phyloP scores from a whole-genome alignment of 805 yeast genomes.

The Myxozyma melibiosi region DNA sequence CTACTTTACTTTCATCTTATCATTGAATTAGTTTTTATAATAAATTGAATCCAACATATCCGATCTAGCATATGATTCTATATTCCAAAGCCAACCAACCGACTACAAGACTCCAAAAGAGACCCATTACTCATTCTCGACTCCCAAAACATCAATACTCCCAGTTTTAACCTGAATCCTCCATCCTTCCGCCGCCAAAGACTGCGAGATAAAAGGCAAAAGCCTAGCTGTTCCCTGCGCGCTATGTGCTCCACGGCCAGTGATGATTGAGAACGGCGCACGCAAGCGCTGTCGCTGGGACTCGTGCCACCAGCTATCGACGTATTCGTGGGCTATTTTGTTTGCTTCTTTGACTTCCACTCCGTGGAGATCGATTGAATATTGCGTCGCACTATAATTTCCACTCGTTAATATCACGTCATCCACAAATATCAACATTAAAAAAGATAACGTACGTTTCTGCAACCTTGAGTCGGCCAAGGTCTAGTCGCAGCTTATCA shows the following conservation, averaged over 20 bases:
- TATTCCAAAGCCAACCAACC: not conserved
- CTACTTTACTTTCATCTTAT: not conserved
- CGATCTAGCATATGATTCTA: not conserved
- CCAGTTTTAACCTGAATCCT: slow-evolving; percentile 15
- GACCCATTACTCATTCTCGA: not conserved
- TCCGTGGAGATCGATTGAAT: slow-evolving; percentile 23
- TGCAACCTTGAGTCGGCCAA: slow-evolving; percentile 3
- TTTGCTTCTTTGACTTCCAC: slow-evolving; percentile 15
- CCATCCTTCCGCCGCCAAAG: slow-evolving; percentile 23
- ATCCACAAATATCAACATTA: not conserved
- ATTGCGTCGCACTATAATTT: not conserved
- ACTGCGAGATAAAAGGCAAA: slow-evolving; percentile 19
- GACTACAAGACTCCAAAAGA: not conserved
- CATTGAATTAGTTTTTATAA: not conserved
- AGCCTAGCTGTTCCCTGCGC: slow-evolving; percentile 19
- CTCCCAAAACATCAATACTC: slow-evolving; percentile 16
- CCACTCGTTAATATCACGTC: not conserved
- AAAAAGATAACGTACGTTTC: not conserved
- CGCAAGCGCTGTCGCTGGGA: not conserved
- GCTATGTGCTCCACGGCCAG: slow-evolving; percentile 31
- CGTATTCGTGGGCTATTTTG: slow-evolving; percentile 13
- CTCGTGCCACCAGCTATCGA: slow-evolving; percentile 18
- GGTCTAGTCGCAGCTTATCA: slow-evolving; percentile 2
- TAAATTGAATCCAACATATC: not conserved
- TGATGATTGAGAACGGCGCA: slow-evolving; percentile 20